Percentiles rank a stretch among this genome's conserved stretches.
Evolutionary conservation across 257 asterid species (phyloP).

Genomic region (Solanum chaucha): DNA sequence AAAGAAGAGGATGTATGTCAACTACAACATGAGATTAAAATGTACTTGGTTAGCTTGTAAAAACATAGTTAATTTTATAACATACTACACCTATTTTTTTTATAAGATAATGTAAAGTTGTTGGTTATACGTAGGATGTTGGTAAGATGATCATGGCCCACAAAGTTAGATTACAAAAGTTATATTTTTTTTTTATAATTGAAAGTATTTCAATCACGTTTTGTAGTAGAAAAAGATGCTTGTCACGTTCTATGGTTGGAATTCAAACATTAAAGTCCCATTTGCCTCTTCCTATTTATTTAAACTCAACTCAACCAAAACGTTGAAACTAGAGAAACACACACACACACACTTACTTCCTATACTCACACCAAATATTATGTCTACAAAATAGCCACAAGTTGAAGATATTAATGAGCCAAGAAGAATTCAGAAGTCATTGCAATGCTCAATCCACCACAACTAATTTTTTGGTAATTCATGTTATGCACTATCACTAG

Average conservation of each 20-base stretch:
- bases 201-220: slow-evolving; percentile 1
- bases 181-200: neutral
- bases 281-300: slow-evolving; percentile 16
- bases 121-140: neutral
- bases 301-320: slow-evolving; percentile 20
- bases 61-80: neutral
- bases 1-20: neutral
- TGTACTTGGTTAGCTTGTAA: neutral
- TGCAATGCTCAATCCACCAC: neutral
- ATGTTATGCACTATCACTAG: neutral
- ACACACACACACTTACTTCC: neutral
- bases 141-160: neutral
- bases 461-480: neutral
- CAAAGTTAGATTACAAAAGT: neutral
- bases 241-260: slow-evolving; percentile 47
- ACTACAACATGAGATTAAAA: neutral
- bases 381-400: neutral
- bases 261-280: slow-evolving; percentile 8
- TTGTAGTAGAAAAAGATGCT: slow-evolving; percentile 7
- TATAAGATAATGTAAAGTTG: neutral
- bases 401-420: neutral
- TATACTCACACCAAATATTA: neutral
- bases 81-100: neutral
- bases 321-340: neutral
- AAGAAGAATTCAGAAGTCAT: neutral